phyloP scores from a whole-genome alignment of 768 basidiomycete genomes.

The Kondoa malvinella region DNA sequence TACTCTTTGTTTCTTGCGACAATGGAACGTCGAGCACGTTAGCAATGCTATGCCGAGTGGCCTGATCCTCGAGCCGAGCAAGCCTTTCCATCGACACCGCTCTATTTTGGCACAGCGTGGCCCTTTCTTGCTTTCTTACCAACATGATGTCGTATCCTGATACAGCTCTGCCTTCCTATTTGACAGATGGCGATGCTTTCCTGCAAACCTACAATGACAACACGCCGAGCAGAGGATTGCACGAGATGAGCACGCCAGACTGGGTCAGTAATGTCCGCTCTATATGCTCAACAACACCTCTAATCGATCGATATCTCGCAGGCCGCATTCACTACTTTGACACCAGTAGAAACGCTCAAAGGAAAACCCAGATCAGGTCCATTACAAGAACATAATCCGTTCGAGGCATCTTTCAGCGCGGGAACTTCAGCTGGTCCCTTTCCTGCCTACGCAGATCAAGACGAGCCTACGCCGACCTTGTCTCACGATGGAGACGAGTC shows the following conservation, averaged over 20 bases:
- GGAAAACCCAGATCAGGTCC: not conserved
- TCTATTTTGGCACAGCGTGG: not conserved
- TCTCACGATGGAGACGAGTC: not conserved
- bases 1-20: too few species aligned
- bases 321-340: not conserved
- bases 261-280: not conserved
- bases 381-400: not conserved
- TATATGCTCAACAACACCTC: not conserved
- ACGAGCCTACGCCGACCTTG: not conserved
- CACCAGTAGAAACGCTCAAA: not conserved
- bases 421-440: not conserved
- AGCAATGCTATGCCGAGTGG: too few species aligned
- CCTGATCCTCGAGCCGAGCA: too few species aligned
- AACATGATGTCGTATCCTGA: not conserved
- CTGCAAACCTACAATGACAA: not conserved
- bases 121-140: not conserved
- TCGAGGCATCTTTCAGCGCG: not conserved
- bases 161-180: not conserved
- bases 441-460: not conserved
- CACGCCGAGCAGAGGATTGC: not conserved
- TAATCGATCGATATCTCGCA: too few species aligned
- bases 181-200: not conserved
- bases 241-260: not conserved
- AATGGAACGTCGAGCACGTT: too few species aligned
- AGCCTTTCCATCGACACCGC: too few species aligned